Evolutionary conservation across 2,329 filamentous ascomycete genomes (phyloP).

Genomic region (Thermoascus crustaceus): DNA sequence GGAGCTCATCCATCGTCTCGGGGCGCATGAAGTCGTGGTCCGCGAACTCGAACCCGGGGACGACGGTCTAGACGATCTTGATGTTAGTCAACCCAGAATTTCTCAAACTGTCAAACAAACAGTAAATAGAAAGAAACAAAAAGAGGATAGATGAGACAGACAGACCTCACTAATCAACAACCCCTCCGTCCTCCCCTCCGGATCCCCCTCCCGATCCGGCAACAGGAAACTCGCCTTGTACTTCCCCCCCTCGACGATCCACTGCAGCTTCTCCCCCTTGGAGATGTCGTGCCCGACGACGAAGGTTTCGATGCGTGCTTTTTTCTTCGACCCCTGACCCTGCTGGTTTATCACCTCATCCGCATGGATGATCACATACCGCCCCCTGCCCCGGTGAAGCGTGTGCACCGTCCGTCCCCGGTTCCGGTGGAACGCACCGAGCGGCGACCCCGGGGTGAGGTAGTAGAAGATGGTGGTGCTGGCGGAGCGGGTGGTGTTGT

Average conservation of each 20-base stretch:
- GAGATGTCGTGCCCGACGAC: constrained; percentile 52
- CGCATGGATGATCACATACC: constrained; percentile 57
- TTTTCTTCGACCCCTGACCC: constrained; percentile 14
- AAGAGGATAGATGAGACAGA: constrained; percentile 6
- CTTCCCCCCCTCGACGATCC: constrained; percentile 60
- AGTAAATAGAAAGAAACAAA: constrained; percentile 4
- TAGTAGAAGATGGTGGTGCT: constrained; percentile 59
- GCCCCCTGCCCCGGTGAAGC: constrained; percentile 53
- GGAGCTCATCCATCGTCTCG: constrained; percentile 43
- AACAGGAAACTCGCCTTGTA: constrained; percentile 59
- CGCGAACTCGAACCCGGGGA: constrained; percentile 59
- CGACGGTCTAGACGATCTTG: constrained; percentile 42
- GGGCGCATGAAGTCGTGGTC: constrained; percentile 59
- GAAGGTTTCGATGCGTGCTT: constrained; percentile 54
- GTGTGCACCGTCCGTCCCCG: constrained; percentile 56
- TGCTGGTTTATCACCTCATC: constrained; percentile 31
- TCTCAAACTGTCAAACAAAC: constrained; percentile 2
- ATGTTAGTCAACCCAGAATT: not conserved
- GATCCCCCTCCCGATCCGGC: constrained; percentile 34
- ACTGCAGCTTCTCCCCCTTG: constrained; percentile 55
- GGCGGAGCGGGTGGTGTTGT: constrained; percentile 42
- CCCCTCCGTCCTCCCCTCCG: constrained; percentile 35
- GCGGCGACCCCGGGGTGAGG: constrained; percentile 47
- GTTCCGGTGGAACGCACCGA: constrained; percentile 58
- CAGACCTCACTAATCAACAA: constrained; percentile 55